phyloP scores from a whole-genome alignment of 129 eudicot species.

The Heracleum sosnowskyi region DNA sequence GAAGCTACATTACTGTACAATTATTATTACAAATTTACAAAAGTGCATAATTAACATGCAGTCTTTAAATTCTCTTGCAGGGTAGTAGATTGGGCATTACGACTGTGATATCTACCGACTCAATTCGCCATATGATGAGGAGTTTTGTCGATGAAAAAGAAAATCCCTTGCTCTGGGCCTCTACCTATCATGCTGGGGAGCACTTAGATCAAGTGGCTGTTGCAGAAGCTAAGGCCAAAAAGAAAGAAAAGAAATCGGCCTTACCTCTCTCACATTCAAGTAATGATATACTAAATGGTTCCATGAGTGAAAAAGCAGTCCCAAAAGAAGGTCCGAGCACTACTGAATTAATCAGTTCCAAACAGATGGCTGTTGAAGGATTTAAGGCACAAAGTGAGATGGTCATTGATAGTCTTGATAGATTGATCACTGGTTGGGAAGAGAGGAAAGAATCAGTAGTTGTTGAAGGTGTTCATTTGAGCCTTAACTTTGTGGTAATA shows the following conservation, averaged over 20 bases:
- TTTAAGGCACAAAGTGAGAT: conserved; percentile 80
- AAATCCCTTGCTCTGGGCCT: conserved; percentile 86
- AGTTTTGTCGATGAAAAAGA: conserved; percentile 85
- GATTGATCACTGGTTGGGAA: conserved; percentile 75
- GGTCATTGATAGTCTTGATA: conserved; percentile 78
- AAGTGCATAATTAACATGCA: not conserved
- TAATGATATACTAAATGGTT: conserved; percentile 29
- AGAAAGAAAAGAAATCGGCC: conserved; percentile 68
- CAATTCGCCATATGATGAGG: conserved; percentile 95
- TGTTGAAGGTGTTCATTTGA: conserved; percentile 69
- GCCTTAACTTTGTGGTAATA: conserved; percentile 67
- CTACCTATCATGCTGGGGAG: conserved; percentile 97
- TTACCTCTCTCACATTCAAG: conserved; percentile 33
- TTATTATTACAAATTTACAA: not conserved
- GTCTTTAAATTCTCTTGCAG: conserved; percentile 23
- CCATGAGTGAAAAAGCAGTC: conserved; percentile 18
- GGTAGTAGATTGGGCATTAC: conserved; percentile 94
- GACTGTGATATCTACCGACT: conserved; percentile 85
- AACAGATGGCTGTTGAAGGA: conserved; percentile 72
- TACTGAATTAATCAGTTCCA: conserved; percentile 44
- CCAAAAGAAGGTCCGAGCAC: conserved; percentile 20
- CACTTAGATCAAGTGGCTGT: conserved; percentile 83
- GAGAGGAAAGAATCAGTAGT: conserved; percentile 65
- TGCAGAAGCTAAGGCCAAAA: conserved; percentile 77
- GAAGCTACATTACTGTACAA: not conserved